Evolutionary conservation across 2,329 filamentous ascomycete species (phyloP).

Genomic region (Boeremia exigua): DNA sequence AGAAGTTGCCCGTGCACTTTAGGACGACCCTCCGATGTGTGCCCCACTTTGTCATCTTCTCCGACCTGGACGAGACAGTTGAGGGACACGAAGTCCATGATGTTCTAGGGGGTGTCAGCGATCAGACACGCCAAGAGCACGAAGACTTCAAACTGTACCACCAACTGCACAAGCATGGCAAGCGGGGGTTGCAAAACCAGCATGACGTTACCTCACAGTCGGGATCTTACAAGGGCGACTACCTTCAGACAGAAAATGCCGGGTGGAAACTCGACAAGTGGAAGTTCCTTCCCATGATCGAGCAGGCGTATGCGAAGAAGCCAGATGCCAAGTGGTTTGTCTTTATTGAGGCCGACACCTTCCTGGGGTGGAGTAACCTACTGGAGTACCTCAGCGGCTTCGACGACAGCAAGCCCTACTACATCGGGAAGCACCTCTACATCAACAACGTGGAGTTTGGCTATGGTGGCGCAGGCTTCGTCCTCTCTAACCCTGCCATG

Average conservation of each 20-base stretch:
- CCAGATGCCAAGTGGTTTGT: slow-evolving; percentile 48
- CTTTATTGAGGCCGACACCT: slow-evolving; percentile 49
- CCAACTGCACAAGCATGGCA: slow-evolving; percentile 54
- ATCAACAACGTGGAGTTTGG: slow-evolving; percentile 54
- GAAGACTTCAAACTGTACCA: slow-evolving; percentile 62
- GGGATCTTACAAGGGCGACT: slow-evolving; percentile 44
- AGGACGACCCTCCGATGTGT: slow-evolving; percentile 63
- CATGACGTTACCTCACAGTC: slow-evolving; percentile 39
- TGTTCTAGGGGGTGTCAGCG: slow-evolving; percentile 54
- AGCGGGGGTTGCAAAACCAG: slow-evolving; percentile 48
- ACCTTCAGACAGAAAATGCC: slow-evolving; percentile 42
- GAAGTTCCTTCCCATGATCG: slow-evolving; percentile 64
- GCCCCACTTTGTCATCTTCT: slow-evolving; percentile 63
- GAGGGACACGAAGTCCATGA: slow-evolving; percentile 57
- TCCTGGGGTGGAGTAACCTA: slow-evolving; percentile 47
- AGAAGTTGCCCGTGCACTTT: slow-evolving; percentile 65
- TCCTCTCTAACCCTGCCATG: slow-evolving; percentile 52
- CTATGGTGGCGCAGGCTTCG: slow-evolving; percentile 54
- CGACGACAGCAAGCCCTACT: slow-evolving; percentile 49
- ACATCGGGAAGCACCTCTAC: slow-evolving; percentile 53
- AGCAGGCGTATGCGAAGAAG: slow-evolving; percentile 52
- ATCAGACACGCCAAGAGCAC: slow-evolving; percentile 46
- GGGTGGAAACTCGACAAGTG: slow-evolving; percentile 65
- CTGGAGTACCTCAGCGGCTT: slow-evolving; percentile 50
- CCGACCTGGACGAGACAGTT: slow-evolving; percentile 64